These are phyloP conservation scores for Omphalotus guepiniiformis DNA, from an alignment of 768 basidiomycete species.

Conservation along the genomic window DNA sequence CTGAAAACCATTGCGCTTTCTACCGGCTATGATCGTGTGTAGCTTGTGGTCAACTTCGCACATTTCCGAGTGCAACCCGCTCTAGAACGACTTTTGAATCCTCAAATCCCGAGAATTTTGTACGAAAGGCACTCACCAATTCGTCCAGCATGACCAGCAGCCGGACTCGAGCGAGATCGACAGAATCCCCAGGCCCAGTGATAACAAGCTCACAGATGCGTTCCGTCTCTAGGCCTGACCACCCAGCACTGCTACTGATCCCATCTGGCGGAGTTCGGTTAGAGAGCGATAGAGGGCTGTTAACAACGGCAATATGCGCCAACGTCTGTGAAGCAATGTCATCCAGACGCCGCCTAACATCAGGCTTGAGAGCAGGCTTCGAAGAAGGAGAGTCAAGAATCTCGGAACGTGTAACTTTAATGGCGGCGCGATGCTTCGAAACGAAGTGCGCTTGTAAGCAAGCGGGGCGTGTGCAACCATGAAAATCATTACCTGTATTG, in stretches of 20 bases:
- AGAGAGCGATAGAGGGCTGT: constrained; percentile 71
- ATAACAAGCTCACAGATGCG: constrained; percentile 90
- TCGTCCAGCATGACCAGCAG: constrained; percentile 94
- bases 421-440: constrained; percentile 73
- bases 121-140: constrained; percentile 53
- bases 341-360: constrained; percentile 83
- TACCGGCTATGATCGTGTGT: constrained; percentile 86
- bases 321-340: constrained; percentile 91
- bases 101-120: constrained; percentile 12
- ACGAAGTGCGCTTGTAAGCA: too few species aligned
- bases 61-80: constrained; percentile 84
- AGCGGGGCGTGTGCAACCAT: too few species aligned
- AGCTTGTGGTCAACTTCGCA: constrained; percentile 95
- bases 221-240: constrained; percentile 92
- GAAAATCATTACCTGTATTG: constrained; percentile 57
- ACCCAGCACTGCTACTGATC: constrained; percentile 71
- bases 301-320: constrained; percentile 92
- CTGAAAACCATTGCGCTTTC: constrained; percentile 83
- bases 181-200: constrained; percentile 83
- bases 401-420: constrained; percentile 90
- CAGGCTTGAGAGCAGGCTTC: constrained; percentile 74
- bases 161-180: constrained; percentile 87
- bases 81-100: constrained; percentile 40
- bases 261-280: constrained; percentile 76
- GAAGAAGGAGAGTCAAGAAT: constrained; percentile 83